phyloP scores from a whole-genome alignment of 1,139 yeast genomes.

The Hemisphaericaspora xylanilytica region DNA sequence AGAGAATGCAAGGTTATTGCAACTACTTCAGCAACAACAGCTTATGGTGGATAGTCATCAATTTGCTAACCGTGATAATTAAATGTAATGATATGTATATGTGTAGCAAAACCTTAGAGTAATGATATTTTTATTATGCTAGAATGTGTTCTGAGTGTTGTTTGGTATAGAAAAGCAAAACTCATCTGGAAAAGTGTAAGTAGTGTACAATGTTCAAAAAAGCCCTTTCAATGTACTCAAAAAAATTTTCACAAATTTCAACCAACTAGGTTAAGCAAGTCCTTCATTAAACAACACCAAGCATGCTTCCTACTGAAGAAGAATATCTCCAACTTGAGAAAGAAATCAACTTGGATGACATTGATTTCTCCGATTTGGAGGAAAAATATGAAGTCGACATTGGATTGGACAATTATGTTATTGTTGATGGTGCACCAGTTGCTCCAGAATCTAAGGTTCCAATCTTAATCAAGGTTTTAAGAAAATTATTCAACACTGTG shows the following conservation, averaged over 20 bases:
- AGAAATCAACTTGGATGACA: constrained; percentile 50
- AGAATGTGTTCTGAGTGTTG: not conserved
- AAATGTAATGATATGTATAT: not conserved
- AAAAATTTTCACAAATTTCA: constrained; percentile 5
- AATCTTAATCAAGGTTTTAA: constrained; percentile 78
- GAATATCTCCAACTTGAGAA: constrained; percentile 42
- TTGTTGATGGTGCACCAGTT: constrained; percentile 93
- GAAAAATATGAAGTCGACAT: constrained; percentile 65
- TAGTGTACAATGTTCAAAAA: not conserved
- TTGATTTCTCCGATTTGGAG: constrained; percentile 89
- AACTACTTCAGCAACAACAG: constrained; percentile 8
- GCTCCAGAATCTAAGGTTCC: constrained; percentile 90
- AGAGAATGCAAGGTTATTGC: constrained; percentile 48
- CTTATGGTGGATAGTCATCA: not conserved
- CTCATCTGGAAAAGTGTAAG: not conserved
- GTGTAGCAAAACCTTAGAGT: not conserved
- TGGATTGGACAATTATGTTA: constrained; percentile 75
- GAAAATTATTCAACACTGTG: constrained; percentile 66
- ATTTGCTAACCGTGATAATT: not conserved
- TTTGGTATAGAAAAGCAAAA: not conserved
- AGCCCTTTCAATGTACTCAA: not conserved
- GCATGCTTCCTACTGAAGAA: constrained; percentile 15
- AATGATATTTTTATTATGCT: not conserved
- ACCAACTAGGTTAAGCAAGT: no score
- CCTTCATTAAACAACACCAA: not conserved